Conservation (phyloP, 495 filamentous ascomycete genomes). For the Pyrenula massariospora region DNA sequence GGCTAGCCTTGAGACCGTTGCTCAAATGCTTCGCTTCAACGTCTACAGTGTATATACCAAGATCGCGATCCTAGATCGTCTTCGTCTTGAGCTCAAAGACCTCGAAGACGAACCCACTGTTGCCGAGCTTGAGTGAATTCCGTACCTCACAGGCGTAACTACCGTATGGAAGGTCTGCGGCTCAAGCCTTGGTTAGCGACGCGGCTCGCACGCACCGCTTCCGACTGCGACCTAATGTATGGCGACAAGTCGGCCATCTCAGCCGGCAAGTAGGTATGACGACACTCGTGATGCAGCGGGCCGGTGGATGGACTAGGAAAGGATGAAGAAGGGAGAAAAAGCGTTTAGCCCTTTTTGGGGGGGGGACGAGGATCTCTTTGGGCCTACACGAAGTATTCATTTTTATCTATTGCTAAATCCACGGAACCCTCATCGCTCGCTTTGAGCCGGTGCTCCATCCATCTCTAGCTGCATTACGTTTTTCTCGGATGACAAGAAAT, state of each 20-base stretch:
- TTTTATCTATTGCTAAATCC: neutral
- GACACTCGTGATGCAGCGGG: conserved; percentile 32
- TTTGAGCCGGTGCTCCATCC: neutral
- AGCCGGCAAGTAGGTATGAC: conserved; percentile 35
- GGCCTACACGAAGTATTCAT: conserved; percentile 27
- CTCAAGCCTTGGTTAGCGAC: conserved; percentile 24
- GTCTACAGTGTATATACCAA: conserved; percentile 29
- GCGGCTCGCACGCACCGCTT: conserved; percentile 29
- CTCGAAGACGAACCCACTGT: conserved; percentile 21
- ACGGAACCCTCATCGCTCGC: neutral
- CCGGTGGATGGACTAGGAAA: conserved; percentile 32
- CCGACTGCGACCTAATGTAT: conserved; percentile 25
- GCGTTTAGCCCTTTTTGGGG: conserved; percentile 27
- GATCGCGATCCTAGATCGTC: conserved; percentile 15
- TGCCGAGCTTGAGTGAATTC: conserved; percentile 22
- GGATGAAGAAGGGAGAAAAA: conserved; percentile 4
- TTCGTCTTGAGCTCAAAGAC: conserved; percentile 19
- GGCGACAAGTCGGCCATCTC: conserved; percentile 21
- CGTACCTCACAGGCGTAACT: conserved; percentile 21
- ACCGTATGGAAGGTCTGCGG: conserved; percentile 25
- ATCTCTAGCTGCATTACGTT: neutral
- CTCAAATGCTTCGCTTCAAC: conserved; percentile 21
- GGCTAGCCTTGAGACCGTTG: conserved; percentile 35
- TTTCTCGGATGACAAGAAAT: neutral
- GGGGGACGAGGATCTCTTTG: conserved; percentile 31